Evolutionary conservation across 495 filamentous ascomycete genomes (phyloP).

Genomic region (Hyaloscypha variabilis): DNA sequence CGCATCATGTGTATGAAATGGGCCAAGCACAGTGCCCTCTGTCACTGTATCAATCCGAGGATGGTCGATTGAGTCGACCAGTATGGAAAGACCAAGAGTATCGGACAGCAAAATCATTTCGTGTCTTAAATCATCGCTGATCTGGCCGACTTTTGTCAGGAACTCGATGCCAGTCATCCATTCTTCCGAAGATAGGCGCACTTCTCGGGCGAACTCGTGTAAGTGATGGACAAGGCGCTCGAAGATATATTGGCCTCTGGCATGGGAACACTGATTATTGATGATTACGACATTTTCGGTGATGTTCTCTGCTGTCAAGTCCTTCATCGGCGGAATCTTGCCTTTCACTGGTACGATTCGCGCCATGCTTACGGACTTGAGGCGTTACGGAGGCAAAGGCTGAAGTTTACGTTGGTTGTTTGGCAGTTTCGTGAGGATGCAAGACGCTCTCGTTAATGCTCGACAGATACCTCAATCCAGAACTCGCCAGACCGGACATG

Average conservation of each 20-base stretch:
- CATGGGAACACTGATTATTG: slow-evolving; percentile 69
- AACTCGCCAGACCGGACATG: too few species aligned
- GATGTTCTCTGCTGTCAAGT: slow-evolving; percentile 80
- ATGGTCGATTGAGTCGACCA: slow-evolving; percentile 89
- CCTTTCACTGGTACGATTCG: not conserved
- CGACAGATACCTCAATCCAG: too few species aligned
- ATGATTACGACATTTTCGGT: slow-evolving; percentile 71
- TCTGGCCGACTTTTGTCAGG: slow-evolving; percentile 70
- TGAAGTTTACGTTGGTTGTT: not conserved
- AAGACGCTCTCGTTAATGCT: too few species aligned
- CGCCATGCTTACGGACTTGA: not conserved
- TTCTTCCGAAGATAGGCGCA: slow-evolving; percentile 71
- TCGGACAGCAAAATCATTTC: slow-evolving; percentile 70
- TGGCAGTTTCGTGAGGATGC: too few species aligned
- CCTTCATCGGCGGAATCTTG: slow-evolving; percentile 45
- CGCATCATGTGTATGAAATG: slow-evolving; percentile 84
- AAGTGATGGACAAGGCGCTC: slow-evolving; percentile 73
- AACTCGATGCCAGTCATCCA: slow-evolving; percentile 75
- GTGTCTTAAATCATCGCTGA: slow-evolving; percentile 67
- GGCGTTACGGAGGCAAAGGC: not conserved
- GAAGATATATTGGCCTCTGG: slow-evolving; percentile 70
- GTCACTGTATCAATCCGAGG: slow-evolving; percentile 75
- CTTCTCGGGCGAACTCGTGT: slow-evolving; percentile 81
- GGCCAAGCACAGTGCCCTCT: slow-evolving; percentile 88
- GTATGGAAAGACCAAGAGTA: slow-evolving; percentile 81